Evolutionary conservation across 441 rosid genomes (phyloP).

Genomic region (Euphorbia corollata): DNA sequence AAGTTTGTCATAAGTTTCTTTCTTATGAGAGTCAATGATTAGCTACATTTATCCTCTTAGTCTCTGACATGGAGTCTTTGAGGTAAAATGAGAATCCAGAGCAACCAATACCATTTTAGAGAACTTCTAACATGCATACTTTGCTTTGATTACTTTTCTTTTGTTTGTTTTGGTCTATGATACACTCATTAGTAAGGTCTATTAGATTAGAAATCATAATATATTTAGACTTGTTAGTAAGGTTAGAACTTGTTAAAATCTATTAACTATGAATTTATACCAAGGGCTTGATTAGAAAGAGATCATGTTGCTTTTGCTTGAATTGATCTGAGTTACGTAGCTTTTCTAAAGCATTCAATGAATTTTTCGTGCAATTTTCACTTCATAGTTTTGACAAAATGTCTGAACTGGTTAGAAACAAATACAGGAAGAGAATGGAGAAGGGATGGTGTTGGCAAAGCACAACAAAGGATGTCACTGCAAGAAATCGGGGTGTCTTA

Average conservation of each 20-base stretch:
- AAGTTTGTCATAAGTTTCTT: neutral
- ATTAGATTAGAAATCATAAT: too few species aligned
- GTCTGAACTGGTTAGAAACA: constrained; percentile 12
- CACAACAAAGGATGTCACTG: constrained; percentile 95
- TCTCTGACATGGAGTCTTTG: neutral
- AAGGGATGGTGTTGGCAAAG: constrained; percentile 50
- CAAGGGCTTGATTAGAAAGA: too few species aligned
- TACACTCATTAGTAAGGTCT: neutral
- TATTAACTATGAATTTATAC: too few species aligned
- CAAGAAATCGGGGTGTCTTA: constrained; percentile 89
- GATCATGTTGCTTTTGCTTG: neutral
- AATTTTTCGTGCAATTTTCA: neutral
- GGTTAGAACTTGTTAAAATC: too few species aligned
- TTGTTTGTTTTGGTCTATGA: neutral
- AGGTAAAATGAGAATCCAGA: neutral
- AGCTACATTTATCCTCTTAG: neutral
- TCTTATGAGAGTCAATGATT: neutral
- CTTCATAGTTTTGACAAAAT: constrained; percentile 4
- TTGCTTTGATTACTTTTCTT: neutral
- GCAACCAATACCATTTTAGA: neutral
- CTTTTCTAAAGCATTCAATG: neutral
- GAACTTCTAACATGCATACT: neutral
- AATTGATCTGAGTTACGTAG: constrained; percentile 6
- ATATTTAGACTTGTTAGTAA: too few species aligned
- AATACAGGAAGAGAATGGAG: constrained; percentile 61